phyloP scores from a whole-genome alignment of 495 filamentous ascomycete genomes.

The Tuber microsphaerosporum region DNA sequence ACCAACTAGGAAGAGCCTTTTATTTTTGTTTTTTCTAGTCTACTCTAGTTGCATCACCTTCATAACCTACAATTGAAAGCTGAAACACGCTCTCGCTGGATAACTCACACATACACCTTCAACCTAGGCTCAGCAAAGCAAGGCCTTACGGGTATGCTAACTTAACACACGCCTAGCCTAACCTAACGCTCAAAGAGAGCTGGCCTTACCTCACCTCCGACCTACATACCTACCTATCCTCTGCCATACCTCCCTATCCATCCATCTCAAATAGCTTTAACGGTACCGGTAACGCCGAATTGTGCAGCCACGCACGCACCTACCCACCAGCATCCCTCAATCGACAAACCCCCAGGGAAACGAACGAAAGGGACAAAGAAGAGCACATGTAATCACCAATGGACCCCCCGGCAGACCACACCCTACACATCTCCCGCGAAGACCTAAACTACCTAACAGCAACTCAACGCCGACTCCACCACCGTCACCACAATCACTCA shows the following conservation, averaged over 20 bases:
- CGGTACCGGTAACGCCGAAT: not conserved
- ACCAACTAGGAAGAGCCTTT: not conserved
- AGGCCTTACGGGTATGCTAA: not conserved
- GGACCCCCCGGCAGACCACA: slow-evolving; percentile 37
- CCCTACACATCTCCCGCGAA: slow-evolving; percentile 39
- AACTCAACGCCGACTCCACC: slow-evolving; percentile 30
- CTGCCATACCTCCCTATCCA: not conserved
- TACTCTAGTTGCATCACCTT: not conserved
- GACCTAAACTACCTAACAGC: slow-evolving; percentile 39
- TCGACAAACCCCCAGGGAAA: not conserved
- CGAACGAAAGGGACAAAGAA: not conserved
- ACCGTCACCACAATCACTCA: not conserved
- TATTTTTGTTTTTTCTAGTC: not conserved
- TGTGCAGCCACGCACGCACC: not conserved
- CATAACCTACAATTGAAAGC: not conserved
- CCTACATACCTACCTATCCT: not conserved
- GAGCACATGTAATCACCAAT: slow-evolving; percentile 34
- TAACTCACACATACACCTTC: not conserved
- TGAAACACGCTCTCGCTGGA: not conserved
- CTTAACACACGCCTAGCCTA: not conserved
- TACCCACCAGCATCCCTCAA: not conserved
- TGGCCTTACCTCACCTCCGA: not conserved
- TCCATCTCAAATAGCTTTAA: not conserved
- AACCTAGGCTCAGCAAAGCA: not conserved
- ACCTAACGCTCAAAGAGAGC: not conserved